Base-by-base conservation (phyloP, 495 filamentous ascomycete genomes). In the Penicillium macrosclerotiorum region DNA sequence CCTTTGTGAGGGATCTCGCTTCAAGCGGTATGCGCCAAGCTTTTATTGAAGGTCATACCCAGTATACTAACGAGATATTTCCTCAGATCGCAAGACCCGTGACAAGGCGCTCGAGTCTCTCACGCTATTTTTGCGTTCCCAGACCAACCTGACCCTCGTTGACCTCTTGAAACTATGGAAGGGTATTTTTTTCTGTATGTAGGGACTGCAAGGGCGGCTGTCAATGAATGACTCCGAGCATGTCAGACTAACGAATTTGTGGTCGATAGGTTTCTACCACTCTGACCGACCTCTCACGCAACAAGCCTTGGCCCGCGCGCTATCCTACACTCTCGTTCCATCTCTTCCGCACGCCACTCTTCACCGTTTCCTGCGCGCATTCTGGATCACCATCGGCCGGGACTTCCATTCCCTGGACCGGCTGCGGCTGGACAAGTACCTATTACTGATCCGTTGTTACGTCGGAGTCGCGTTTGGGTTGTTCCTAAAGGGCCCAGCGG, bases 101-200 rank as follows among this genome's bases (percentile, higher is more conserved):
- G 89, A 89, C 63, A 78, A 82, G 36, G 89, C 90, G 41, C 79
- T 97, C 59, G 69, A 76, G 22, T 90, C 86, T 37, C 81, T 98
- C 8, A 83, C 83, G 30, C 78, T 80, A 31, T 98, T 86, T 71
- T 82, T 98, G 58, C 69, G 70, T 46, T 81, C 82, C 14, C 79
- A 80, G 24, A 79, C 79, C 19, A 67, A 78, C 26, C 81, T 98
- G 43, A 72, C 79, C 11, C 73, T 82, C 14, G 65, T 94, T 52
- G 92, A 98, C 37, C 73, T 88, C 24, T 75, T 94, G 42, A 96
- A 96, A 70, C 77, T 98, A 49, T 96, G 91, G 90, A 96, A 95
- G 67, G 93, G 92, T 26, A 81, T 98, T 18, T 97, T 94, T 73
- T 97, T 86, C 78, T 93, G 90, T 84, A 69, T 7, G 65, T 59